A percentile compares a stretch with the other conserved stretches of the same genome.
These are phyloP conservation scores for Helianthus annuus DNA, from an alignment of 129 eudicot species.

Conservation along the genomic window HanXRQr2.0-SUNRISE NC_035436.2:119332447-119332946, in stretches of 20 bases:
- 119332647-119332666: background rate
- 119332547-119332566: constrained; percentile 70
- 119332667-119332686: constrained; percentile 53
- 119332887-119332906: constrained; percentile 78
- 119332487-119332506: constrained; percentile 49
- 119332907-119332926: constrained; percentile 69
- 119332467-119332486: constrained; percentile 46
- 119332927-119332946: constrained; percentile 7
- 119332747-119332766: constrained; percentile 54
- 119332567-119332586: constrained; percentile 49
- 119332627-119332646: background rate
- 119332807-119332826: constrained; percentile 65
- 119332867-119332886: constrained; percentile 66
- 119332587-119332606: constrained; percentile 67
- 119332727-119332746: constrained; percentile 39
- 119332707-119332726: constrained; percentile 72
- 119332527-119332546: constrained; percentile 55
- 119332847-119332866: constrained; percentile 80
- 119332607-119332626: constrained; percentile 52
- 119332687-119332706: constrained; percentile 68
- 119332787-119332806: constrained; percentile 57
- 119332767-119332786: constrained; percentile 49
- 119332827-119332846: constrained; percentile 65
- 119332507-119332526: constrained; percentile 67
- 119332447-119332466: constrained; percentile 45